A percentile compares a stretch with the other conserved stretches of the same genome.
Conservation (phyloP, 352 stramenopile species). For the Globisporangium ultimum region DNA sequence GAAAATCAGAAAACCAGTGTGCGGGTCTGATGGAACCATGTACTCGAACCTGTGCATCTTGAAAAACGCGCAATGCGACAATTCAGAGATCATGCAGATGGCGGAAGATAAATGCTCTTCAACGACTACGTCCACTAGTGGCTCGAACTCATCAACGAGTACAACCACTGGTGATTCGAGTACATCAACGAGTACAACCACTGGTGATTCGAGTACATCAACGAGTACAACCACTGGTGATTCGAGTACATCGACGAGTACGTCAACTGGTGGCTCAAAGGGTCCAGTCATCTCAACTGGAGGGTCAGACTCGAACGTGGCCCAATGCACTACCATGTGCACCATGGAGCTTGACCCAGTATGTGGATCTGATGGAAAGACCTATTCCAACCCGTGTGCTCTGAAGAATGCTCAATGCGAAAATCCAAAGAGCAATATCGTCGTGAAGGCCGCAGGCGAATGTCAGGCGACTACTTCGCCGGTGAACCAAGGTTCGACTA, state of each 20-base stretch:
- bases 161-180: no score
- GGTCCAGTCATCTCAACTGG: neutral
- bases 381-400: conserved; percentile 16
- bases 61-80: conserved; percentile 20
- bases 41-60: conserved; percentile 28
- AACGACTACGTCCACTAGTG: neutral
- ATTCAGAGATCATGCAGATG: conserved; percentile 10
- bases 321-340: neutral
- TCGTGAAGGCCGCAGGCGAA: neutral
- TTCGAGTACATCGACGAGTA: no score
- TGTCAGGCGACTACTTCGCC: neutral
- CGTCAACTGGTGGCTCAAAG: no score
- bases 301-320: neutral
- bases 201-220: neutral
- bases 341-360: conserved; percentile 9
- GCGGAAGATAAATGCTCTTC: neutral
- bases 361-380: conserved; percentile 32
- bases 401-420: conserved; percentile 8
- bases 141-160: neutral
- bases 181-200: neutral
- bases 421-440: neutral
- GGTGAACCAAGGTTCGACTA: no score
- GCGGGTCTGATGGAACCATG: conserved; percentile 16
- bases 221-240: neutral
- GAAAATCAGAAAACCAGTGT: neutral